Percentiles rank a stretch among this genome's conserved stretches.
These are phyloP conservation scores for Chlorella sp. DNA, from an alignment of 139 green algal species.

Conservation along the genomic window DNA sequence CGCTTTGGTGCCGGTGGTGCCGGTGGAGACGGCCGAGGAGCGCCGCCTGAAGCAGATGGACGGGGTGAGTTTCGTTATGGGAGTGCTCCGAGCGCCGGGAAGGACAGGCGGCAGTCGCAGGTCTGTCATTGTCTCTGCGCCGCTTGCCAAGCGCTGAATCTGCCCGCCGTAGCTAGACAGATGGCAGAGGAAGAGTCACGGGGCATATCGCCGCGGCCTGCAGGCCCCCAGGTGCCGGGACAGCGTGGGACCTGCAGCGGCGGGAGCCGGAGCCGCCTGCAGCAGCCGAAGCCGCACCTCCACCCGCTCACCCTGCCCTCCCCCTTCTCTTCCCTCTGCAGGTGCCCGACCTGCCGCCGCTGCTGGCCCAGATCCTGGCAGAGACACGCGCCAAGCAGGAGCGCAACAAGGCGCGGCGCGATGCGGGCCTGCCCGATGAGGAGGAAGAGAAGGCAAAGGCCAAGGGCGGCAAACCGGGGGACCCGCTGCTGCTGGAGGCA, in stretches of 20 bases:
- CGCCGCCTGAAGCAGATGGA: neutral
- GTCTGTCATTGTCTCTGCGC: too few species aligned
- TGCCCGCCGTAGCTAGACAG: too few species aligned
- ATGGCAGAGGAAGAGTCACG: too few species aligned
- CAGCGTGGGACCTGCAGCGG: too few species aligned
- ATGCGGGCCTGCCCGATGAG: neutral
- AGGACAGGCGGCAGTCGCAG: too few species aligned
- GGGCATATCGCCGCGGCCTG: too few species aligned
- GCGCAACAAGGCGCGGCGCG: neutral
- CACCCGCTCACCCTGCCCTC: neutral
- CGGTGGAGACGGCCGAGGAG: neutral
- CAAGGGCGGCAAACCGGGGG: neutral
- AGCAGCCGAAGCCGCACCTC: neutral
- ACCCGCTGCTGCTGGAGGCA: conserved; percentile 26
- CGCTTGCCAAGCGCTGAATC: too few species aligned
- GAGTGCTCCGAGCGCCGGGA: neutral
- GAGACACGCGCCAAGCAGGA: conserved; percentile 33
- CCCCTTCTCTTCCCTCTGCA: neutral
- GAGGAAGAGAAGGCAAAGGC: neutral
- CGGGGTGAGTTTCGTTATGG: neutral
- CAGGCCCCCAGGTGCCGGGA: too few species aligned
- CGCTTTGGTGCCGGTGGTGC: neutral
- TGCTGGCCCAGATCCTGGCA: conserved; percentile 31
- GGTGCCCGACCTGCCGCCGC: conserved; percentile 17
- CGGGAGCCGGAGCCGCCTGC: too few species aligned